phyloP scores from a whole-genome alignment of 768 basidiomycete genomes.

The Phylloporus sp. region DNA sequence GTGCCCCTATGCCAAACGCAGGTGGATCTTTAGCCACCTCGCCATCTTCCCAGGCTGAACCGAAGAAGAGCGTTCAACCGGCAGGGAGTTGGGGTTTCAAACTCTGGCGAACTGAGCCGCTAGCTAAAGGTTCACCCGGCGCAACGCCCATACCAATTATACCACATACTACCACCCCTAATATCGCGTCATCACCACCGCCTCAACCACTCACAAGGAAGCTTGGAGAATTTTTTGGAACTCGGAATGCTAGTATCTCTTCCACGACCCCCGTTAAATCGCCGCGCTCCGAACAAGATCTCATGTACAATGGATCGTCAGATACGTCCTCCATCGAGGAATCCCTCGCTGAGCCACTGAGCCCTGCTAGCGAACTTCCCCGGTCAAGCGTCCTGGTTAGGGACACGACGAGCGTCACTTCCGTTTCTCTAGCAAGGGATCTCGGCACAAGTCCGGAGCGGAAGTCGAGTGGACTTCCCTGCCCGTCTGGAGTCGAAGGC shows the following conservation, averaged over 20 bases:
- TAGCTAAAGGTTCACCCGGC: conserved; percentile 25
- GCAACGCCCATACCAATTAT: conserved; percentile 28
- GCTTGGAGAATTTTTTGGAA: conserved; percentile 66
- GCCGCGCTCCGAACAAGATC: conserved; percentile 23
- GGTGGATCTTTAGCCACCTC: conserved; percentile 14
- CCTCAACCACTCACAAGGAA: conserved; percentile 55
- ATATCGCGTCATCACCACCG: conserved; percentile 22
- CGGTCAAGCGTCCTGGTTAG: conserved; percentile 27
- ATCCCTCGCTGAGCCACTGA: conserved; percentile 31
- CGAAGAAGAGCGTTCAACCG: conserved; percentile 28
- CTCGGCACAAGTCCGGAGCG: conserved; percentile 26
- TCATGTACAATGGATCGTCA: conserved; percentile 26
- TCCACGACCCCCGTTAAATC: conserved; percentile 34
- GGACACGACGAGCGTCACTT: conserved; percentile 27
- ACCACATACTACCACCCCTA: conserved; percentile 16
- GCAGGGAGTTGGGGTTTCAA: conserved; percentile 63
- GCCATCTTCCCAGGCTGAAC: conserved; percentile 27
- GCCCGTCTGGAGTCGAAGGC: conserved; percentile 12
- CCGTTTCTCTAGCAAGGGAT: conserved; percentile 24
- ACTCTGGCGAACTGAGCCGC: conserved; percentile 51
- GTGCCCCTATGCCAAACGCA: conserved; percentile 25
- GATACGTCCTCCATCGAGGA: conserved; percentile 36
- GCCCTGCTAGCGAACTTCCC: conserved; percentile 28
- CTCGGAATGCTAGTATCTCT: conserved; percentile 46
- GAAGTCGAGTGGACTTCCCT: conserved; percentile 18